These are phyloP conservation scores for Eucalyptus camaldulensis DNA, from an alignment of 345 rosid genomes.

Conservation along the genomic window DNA sequence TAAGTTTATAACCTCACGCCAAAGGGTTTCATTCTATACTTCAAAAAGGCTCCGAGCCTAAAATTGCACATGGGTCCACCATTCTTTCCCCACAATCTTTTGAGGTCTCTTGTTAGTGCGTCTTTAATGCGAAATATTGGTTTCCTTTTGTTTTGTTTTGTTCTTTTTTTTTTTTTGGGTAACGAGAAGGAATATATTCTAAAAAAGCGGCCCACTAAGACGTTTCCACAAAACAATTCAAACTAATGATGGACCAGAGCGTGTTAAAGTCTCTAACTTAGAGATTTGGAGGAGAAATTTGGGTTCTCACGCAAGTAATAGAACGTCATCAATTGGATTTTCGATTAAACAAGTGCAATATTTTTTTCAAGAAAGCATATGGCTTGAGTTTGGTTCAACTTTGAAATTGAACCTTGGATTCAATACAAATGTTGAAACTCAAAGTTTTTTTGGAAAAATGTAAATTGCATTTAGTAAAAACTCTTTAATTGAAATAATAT, in stretches of 20 bases:
- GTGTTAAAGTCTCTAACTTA: neutral
- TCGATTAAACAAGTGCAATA: neutral
- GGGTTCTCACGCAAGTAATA: neutral
- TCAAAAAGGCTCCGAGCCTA: neutral
- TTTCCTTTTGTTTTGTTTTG: neutral
- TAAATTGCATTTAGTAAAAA: too few species aligned
- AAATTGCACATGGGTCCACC: neutral
- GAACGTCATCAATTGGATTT: neutral
- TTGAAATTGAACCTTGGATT: too few species aligned
- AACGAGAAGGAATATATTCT: neutral
- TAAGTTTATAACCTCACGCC: neutral
- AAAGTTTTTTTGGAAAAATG: too few species aligned
- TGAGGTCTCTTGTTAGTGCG: neutral
- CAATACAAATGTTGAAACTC: too few species aligned
- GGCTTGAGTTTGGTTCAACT: too few species aligned
- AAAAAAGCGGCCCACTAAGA: neutral
- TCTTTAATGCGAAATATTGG: neutral
- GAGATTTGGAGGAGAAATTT: neutral
- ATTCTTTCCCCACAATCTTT: neutral
- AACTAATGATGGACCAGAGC: neutral
- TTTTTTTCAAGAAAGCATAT: neutral
- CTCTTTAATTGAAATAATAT: too few species aligned
- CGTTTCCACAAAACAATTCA: neutral
- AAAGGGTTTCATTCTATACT: neutral
- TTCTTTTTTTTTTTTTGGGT: neutral